Evolutionary conservation across 164 flowering plant species (phyloP), one percentile per base, ranked within the genome.

Genomic region (Berberis thunbergii): DNA sequence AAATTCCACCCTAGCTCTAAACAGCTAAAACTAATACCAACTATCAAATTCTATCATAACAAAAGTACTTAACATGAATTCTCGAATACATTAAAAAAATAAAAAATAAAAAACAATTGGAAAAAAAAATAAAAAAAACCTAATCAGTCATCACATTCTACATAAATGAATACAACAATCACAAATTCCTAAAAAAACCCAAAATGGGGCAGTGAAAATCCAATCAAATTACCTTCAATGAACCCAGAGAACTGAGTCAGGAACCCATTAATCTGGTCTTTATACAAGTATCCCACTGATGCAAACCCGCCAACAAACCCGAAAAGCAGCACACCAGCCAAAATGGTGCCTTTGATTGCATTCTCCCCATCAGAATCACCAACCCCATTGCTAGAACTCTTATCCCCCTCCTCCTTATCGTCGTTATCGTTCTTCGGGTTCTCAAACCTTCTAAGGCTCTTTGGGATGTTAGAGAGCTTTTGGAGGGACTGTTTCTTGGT

Each of bases 301-400:
- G 75, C 91, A 69, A 90, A 88, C 0, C 98, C 98, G 13, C 98
- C 97, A 64, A 94, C 85, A 57, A 85, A 78, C 49, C 96, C 98
- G 3, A 94, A 80, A 45, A 94, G 82, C 81, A 94, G 68, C 62
- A 88, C 67, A 5, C 97, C 92, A 7, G 98, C 98, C 78, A 94
- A 78, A 75, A 90, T 26, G 42, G 96, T 85, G 9, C 98, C 98
- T 64, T 78, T 90, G 38, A 87, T n/a, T 0, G 96, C 97, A 54
- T 78, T 61, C 2, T 72, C 84, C 50, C 50, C 81, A 0, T 12
- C 76, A 8, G 38, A 68, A 11, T 9, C 64, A 26, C 26, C 26
- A 26, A 26, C 26, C 26, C 26, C 26, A 26, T 0, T 26, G 26
- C 26, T 26, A 26, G 26, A 26, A 26, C 26, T 26, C 26, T 26